Evolutionary conservation across 1,139 yeast species (phyloP), one percentile per base, ranked within the genome.

Genomic region (Yamadazyma mexicana): DNA sequence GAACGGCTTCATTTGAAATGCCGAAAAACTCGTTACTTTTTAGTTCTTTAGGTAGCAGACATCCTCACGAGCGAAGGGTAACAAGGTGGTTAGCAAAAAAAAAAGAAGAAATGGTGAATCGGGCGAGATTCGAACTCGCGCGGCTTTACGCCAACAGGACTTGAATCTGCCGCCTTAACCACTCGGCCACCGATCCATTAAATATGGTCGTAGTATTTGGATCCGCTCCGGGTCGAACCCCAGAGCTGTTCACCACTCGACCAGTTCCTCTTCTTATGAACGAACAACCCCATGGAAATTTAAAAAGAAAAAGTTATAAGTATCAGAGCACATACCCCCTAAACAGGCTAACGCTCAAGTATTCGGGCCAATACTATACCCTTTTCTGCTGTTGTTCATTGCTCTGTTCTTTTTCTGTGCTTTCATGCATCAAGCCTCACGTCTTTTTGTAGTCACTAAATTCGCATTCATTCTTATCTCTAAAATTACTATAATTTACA

Each of bases 111-210:
- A 41, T 38, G 31, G 9, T 43, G 46, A 38, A 43, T 43, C 39
- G 38, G 46, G 43, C 46, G 46, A 37, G 46, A 43, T 40, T 43
- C 46, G 46, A 43, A 43, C 46, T 37, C 46, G 46, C 46, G 46
- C 46, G 43, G 35, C 46, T 43, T 42, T 40, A 40, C 46, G 46
- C 35, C 43, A 43, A 40, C 43, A 43, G 46, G 40, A 40, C 43
- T 40, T 40, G 43, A 40, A 37, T 40, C 43, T 40, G 40, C 43
- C 43, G 43, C 43, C 44, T 41, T 38, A 37, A 40, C 42, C 47
- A 38, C 46, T 43, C 44, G 44, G 46, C 44, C 43, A 43, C 46
- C 43, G 39, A 43, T 43, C 43, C 46, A 29, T 12, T 34, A 30
- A 26, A 24, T 33, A 18, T 22, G 6, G 23, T 20, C 6, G 23